Conservation (phyloP, 495 filamentous ascomycete genomes). For the Parachaetomium inaequale region DNA sequence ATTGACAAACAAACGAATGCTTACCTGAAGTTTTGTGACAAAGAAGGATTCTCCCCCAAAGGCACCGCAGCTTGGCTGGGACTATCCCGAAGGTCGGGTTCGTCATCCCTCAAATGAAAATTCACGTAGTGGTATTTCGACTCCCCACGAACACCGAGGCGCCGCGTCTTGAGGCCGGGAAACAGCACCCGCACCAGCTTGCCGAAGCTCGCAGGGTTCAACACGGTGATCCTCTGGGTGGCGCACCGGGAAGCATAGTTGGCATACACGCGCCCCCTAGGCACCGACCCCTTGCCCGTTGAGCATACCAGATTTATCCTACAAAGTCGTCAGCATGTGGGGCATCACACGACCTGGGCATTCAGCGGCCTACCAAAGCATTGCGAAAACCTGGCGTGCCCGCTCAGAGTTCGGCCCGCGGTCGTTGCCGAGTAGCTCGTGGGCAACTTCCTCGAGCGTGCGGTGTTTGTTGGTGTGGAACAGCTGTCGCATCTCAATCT, state of each 20-base stretch:
- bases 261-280: slow-evolving; percentile 87
- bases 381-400: slow-evolving; percentile 93
- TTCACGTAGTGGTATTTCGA: slow-evolving; percentile 99
- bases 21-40: slow-evolving; percentile 44
- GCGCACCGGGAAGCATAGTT: slow-evolving; percentile 88
- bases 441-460: slow-evolving; percentile 74
- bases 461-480: slow-evolving; percentile 72
- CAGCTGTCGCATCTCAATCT: slow-evolving; percentile 84
- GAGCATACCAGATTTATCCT: slow-evolving; percentile 84
- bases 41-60: slow-evolving; percentile 35
- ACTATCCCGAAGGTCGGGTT: slow-evolving; percentile 44
- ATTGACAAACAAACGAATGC: slow-evolving; percentile 8
- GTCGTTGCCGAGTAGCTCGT: slow-evolving; percentile 62
- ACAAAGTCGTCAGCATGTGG: slow-evolving; percentile 8
- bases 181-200: slow-evolving; percentile 96
- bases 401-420: slow-evolving; percentile 79
- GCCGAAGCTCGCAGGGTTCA: slow-evolving; percentile 96
- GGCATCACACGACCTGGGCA: background rate
- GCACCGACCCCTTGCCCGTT: slow-evolving; percentile 77
- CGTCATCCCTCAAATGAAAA: slow-evolving; percentile 66
- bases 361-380: slow-evolving; percentile 75
- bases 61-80: slow-evolving; percentile 36
- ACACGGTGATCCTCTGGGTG: slow-evolving; percentile 82
- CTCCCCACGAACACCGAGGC: slow-evolving; percentile 89
- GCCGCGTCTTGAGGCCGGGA: slow-evolving; percentile 84